A percentile compares a stretch with the other conserved stretches of the same genome.
These are phyloP conservation scores for Petunia axillaris DNA, from an alignment of 257 asterid genomes.

Conservation along the genomic window DNA sequence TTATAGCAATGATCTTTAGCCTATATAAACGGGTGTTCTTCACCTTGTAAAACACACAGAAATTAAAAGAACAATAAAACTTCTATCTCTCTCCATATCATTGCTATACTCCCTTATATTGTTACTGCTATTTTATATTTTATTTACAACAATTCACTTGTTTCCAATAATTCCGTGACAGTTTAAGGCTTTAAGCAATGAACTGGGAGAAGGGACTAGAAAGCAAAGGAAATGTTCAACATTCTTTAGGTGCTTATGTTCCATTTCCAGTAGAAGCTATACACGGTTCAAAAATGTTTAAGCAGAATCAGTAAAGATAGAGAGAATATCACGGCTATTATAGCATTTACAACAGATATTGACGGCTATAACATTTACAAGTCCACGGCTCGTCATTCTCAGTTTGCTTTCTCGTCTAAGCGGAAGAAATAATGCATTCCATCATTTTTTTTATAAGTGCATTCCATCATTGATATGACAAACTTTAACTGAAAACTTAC, in stretches of 20 bases:
- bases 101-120: no score
- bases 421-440: neutral
- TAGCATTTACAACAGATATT: neutral
- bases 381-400: neutral
- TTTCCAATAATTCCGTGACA: no score
- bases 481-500: constrained; percentile 41
- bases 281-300: neutral
- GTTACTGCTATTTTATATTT: no score
- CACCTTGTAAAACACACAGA: no score
- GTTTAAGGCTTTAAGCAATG: no score
- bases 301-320: neutral
- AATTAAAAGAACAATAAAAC: no score
- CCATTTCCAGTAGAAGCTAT: neutral
- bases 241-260: neutral
- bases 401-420: neutral
- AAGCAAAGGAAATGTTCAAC: neutral
- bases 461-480: no score
- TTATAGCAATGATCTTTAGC: no score
- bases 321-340: no score
- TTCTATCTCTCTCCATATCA: no score
- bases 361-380: neutral
- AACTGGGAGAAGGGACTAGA: neutral
- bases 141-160: no score
- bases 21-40: no score
- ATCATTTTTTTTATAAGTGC: neutral